These are phyloP conservation scores for Hortiboletus flavorubellus DNA, from an alignment of 768 basidiomycete species.

Conservation along the genomic window DNA sequence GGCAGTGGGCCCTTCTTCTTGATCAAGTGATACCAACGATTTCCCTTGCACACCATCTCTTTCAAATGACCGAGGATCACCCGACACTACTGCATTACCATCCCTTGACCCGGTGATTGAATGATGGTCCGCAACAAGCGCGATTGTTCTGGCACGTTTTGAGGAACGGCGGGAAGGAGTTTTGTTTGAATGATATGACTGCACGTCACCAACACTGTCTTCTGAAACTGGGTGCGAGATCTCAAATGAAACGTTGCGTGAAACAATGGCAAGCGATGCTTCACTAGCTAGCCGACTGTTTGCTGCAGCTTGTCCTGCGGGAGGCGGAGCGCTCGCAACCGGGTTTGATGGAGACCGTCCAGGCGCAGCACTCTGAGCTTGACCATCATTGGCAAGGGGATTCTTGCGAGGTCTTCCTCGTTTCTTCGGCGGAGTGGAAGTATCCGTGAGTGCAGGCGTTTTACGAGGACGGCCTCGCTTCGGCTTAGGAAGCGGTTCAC, in stretches of 20 bases:
- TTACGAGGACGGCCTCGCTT: conserved; percentile 63
- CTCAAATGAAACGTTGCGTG: neutral
- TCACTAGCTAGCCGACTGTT: neutral
- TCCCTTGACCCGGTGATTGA: neutral
- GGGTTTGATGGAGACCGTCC: conserved; percentile 8
- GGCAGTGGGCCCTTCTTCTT: neutral
- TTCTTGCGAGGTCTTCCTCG: conserved; percentile 36
- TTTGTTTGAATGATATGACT: neutral
- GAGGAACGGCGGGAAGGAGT: neutral
- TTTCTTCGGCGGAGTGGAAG: conserved; percentile 28
- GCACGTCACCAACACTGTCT: neutral
- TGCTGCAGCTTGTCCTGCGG: neutral
- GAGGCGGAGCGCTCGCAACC: neutral
- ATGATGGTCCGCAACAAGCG: neutral
- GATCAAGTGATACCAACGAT: neutral
- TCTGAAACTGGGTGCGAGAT: neutral
- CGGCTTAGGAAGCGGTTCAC: conserved; percentile 20
- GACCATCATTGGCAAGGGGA: conserved; percentile 1
- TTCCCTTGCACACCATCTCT: neutral
- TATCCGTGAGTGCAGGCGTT: conserved; percentile 11
- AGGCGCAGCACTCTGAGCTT: neutral
- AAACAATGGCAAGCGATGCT: neutral
- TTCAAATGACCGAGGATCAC: neutral
- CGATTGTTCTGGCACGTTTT: conserved; percentile 2
- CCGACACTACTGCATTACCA: neutral